Percentiles rank a stretch among this genome's conserved stretches.
Evolutionary conservation across 1,139 yeast species (phyloP).

Genomic region (Hansenula anomala): DNA sequence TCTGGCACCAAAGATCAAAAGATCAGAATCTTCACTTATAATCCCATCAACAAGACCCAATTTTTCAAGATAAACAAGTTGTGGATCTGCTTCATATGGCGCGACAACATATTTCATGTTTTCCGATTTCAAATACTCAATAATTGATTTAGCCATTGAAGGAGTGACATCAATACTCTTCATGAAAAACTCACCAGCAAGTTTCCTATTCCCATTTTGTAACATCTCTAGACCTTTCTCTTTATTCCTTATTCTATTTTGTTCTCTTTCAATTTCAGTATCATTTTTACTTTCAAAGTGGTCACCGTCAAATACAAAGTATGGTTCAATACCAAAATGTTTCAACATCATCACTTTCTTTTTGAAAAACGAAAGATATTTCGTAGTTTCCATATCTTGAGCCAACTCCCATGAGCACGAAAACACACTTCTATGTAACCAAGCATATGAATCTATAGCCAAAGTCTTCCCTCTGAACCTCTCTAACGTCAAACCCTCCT

Average conservation of each 20-base stretch:
- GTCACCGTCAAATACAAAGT: conserved; percentile 93
- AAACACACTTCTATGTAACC: conserved; percentile 87
- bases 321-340: conserved; percentile 71
- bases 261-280: conserved; percentile 65
- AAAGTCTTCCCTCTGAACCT: conserved; percentile 69
- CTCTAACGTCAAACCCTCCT: conserved; percentile 51
- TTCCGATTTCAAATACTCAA: conserved; percentile 61
- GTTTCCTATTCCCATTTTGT: conserved; percentile 45
- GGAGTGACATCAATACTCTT: conserved; percentile 88
- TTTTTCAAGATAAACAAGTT: conserved; percentile 85
- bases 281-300: conserved; percentile 71
- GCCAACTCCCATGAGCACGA: conserved; percentile 85
- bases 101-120: conserved; percentile 79
- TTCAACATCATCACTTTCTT: conserved; percentile 61
- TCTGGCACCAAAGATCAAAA: conserved; percentile 82
- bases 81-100: conserved; percentile 98
- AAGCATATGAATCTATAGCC: conserved; percentile 93
- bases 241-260: conserved; percentile 52
- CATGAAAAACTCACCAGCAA: conserved; percentile 67
- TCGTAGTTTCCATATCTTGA: conserved; percentile 61
- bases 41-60: conserved; percentile 77
- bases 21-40: conserved; percentile 91
- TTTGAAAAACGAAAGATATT: conserved; percentile 54
- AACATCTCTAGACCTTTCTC: conserved; percentile 47
- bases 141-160: conserved; percentile 83